Evolutionary conservation across 2,329 filamentous ascomycete genomes (phyloP).

Genomic region (Fusarium sarcochroum): DNA sequence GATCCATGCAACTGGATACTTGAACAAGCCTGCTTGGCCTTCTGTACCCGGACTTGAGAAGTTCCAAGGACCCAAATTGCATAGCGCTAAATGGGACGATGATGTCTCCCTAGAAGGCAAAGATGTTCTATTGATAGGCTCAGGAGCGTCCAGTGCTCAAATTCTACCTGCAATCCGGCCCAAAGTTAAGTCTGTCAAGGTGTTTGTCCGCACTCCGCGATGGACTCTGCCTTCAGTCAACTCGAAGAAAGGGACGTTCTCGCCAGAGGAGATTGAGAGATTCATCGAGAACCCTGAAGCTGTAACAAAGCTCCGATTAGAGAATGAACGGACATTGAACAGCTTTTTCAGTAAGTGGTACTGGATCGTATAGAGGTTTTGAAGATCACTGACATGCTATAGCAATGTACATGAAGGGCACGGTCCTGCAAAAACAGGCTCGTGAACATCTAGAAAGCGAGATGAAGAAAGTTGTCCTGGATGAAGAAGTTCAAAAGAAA

Average conservation of each 20-base stretch:
- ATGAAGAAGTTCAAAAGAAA: constrained; percentile 3
- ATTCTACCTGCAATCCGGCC: constrained; percentile 19
- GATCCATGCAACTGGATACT: constrained; percentile 20
- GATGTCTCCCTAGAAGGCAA: constrained; percentile 12
- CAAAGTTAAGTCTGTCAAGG: constrained; percentile 3
- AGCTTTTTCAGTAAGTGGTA: constrained; percentile 20
- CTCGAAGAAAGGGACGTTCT: constrained; percentile 7
- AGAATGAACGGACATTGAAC: constrained; percentile 17
- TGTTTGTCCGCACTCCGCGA: constrained; percentile 21
- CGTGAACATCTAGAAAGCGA: constrained; percentile 5
- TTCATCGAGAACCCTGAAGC: background rate
- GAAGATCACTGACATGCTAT: background rate
- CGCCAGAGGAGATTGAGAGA: background rate
- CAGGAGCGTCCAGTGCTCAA: constrained; percentile 21
- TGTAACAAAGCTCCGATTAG: constrained; percentile 1
- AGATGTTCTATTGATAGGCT: constrained; percentile 15
- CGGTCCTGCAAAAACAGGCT: constrained; percentile 13
- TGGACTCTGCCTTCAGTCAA: constrained; percentile 28
- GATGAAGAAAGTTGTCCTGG: constrained; percentile 14
- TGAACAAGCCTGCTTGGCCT: constrained; percentile 24
- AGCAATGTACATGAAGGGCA: constrained; percentile 32
- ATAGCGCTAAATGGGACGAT: constrained; percentile 17
- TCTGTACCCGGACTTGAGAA: constrained; percentile 2
- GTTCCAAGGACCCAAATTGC: constrained; percentile 11
- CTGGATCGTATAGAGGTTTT: rapidly evolving